These are phyloP conservation scores for Pythium utonaiense DNA, from an alignment of 352 stramenopile genomes.

Conservation along the genomic window DNA sequence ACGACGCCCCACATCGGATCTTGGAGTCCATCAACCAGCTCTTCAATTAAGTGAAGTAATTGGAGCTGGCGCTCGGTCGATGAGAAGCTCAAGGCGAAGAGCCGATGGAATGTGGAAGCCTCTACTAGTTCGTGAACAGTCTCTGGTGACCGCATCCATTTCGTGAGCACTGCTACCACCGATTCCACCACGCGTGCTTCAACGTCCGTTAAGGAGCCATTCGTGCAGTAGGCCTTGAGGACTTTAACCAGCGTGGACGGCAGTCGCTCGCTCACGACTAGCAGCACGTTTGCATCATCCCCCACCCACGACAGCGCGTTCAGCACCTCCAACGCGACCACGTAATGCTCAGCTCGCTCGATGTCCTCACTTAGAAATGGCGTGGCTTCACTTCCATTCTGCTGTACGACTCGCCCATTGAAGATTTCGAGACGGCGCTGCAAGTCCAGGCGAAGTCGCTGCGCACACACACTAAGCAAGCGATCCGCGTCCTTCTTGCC, in stretches of 20 bases:
- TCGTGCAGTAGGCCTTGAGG: constrained; percentile 30
- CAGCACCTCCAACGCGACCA: constrained; percentile 31
- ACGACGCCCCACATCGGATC: constrained; percentile 6
- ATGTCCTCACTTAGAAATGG: constrained; percentile 8
- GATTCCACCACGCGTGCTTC: constrained; percentile 15
- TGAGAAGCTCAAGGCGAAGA: constrained; percentile 43
- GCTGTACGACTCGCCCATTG: constrained; percentile 28
- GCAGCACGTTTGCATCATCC: constrained; percentile 27
- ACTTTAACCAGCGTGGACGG: constrained; percentile 54
- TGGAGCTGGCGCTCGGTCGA: constrained; percentile 11
- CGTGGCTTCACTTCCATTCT: not conserved
- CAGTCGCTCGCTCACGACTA: constrained; percentile 45
- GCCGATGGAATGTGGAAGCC: constrained; percentile 42
- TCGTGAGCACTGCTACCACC: constrained; percentile 28
- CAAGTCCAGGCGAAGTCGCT: constrained; percentile 32
- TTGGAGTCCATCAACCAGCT: constrained; percentile 1
- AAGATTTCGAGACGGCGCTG: constrained; percentile 34
- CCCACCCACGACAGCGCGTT: constrained; percentile 20
- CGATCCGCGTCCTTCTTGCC: constrained; percentile 24
- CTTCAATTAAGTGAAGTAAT: constrained; percentile 17
- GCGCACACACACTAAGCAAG: constrained; percentile 30
- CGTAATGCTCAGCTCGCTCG: constrained; percentile 6
- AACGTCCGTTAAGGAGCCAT: not conserved
- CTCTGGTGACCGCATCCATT: constrained; percentile 33
- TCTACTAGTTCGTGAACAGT: constrained; percentile 48